phyloP scores from a whole-genome alignment of 176 grass and related monocot genomes.

The Juncus inflexus region DNA sequence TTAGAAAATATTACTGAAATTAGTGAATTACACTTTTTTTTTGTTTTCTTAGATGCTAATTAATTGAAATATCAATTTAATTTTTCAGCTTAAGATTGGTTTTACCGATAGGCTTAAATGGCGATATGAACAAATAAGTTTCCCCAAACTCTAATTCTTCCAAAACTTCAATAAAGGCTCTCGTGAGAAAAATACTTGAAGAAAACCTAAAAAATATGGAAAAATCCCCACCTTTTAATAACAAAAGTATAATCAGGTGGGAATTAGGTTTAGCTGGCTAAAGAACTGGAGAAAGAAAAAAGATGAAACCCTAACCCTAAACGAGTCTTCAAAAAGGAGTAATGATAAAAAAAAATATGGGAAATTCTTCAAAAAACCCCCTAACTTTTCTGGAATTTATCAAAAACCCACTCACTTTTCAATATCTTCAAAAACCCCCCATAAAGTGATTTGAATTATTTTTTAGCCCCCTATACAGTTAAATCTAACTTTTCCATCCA shows the following conservation, averaged over 20 bases:
- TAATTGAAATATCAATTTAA: slow-evolving; percentile 23
- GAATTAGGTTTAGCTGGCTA: slow-evolving; percentile 85
- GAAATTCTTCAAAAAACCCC: too few species aligned
- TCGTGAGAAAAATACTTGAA: slow-evolving; percentile 54
- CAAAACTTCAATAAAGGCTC: slow-evolving; percentile 33
- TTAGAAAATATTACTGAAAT: too few species aligned
- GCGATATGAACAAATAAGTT: slow-evolving; percentile 34
- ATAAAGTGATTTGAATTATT: too few species aligned
- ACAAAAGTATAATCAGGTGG: slow-evolving; percentile 68
- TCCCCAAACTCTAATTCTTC: too few species aligned
- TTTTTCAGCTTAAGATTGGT: slow-evolving; percentile 73
- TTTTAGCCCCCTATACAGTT: too few species aligned
- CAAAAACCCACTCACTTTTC: too few species aligned
- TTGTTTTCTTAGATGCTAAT: slow-evolving; percentile 3
- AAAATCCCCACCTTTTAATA: slow-evolving; percentile 25
- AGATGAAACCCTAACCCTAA: slow-evolving; percentile 54
- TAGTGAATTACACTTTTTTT: too few species aligned
- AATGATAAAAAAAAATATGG: too few species aligned
- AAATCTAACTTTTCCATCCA: too few species aligned
- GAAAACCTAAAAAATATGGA: slow-evolving; percentile 69
- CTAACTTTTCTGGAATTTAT: too few species aligned
- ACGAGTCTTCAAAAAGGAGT: slow-evolving; percentile 32
- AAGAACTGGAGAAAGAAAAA: slow-evolving; percentile 92
- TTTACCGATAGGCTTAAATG: slow-evolving; percentile 36
- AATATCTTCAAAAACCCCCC: too few species aligned